These are phyloP conservation scores for Mortierella sp. DNA, from an alignment of 371 early-diverging fungal genomes.

Conservation along the genomic window DNA sequence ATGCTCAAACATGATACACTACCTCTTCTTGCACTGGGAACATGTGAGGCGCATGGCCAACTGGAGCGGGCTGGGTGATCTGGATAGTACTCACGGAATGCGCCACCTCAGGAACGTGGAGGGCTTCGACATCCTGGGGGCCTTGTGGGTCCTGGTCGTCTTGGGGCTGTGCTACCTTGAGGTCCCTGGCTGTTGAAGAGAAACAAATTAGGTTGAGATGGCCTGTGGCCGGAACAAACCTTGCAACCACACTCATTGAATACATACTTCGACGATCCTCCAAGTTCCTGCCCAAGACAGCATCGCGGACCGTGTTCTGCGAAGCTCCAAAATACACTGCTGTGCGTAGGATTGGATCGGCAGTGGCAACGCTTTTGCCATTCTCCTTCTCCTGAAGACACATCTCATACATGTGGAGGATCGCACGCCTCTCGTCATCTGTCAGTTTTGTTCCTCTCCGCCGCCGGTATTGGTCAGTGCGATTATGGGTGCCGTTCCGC, in stretches of 20 bases:
- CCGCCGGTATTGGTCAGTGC: not conserved
- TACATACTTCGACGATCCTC: slow-evolving; percentile 1
- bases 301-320: slow-evolving; percentile 2
- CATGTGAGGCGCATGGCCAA: no score
- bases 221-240: no score
- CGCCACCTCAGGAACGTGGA: no score
- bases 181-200: no score
- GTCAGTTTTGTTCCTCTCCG: not conserved
- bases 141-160: no score
- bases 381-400: slow-evolving; percentile 3
- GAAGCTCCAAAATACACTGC: not conserved
- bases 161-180: no score
- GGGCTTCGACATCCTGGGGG: no score
- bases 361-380: not conserved
- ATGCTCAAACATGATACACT: no score
- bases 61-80: no score
- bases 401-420: slow-evolving; percentile 7
- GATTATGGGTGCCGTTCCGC: not conserved
- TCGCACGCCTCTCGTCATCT: slow-evolving; percentile 1
- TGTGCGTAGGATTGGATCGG: slow-evolving; percentile 3
- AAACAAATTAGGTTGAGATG: no score
- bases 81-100: no score
- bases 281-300: slow-evolving; percentile 1
- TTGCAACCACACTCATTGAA: slow-evolving; percentile 4
- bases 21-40: no score